A percentile compares a stretch with the other conserved stretches of the same genome.
Evolutionary conservation across 2,329 filamentous ascomycete species (phyloP).

Genomic region (Pseudophaeomoniella oleicola): DNA sequence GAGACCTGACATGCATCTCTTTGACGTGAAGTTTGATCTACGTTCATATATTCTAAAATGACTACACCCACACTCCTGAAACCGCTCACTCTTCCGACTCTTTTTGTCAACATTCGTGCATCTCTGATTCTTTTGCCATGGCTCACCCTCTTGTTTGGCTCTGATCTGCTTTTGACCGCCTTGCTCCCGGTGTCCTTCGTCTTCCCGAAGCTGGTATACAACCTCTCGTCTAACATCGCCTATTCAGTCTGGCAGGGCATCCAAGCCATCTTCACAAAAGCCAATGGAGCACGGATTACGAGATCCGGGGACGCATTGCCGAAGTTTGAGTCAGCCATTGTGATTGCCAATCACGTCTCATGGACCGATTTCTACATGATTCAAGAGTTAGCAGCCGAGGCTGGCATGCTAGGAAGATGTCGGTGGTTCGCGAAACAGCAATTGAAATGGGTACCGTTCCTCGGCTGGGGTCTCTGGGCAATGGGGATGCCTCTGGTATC

Average conservation of each 20-base stretch:
- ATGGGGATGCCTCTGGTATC: constrained; percentile 52
- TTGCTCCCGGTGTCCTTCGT: constrained; percentile 33
- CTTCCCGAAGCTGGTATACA: constrained; percentile 36
- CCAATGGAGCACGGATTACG: constrained; percentile 39
- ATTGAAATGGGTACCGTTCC: constrained; percentile 43
- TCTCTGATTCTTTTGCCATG: constrained; percentile 33
- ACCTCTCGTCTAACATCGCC: constrained; percentile 40
- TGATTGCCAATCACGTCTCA: constrained; percentile 45
- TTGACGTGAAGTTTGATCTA: not conserved
- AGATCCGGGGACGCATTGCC: constrained; percentile 39
- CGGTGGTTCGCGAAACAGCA: constrained; percentile 50
- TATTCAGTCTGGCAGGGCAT: constrained; percentile 42
- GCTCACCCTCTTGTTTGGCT: constrained; percentile 36
- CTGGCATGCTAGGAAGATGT: constrained; percentile 46
- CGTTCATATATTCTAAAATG: constrained; percentile 1
- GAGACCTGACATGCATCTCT: too few species aligned
- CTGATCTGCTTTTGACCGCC: constrained; percentile 36
- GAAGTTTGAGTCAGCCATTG: constrained; percentile 41
- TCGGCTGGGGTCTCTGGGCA: constrained; percentile 50
- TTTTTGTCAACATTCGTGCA: constrained; percentile 28
- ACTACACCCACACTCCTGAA: constrained; percentile 1
- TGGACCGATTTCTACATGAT: constrained; percentile 54
- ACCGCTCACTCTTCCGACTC: constrained; percentile 1
- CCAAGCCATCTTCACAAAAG: constrained; percentile 39
- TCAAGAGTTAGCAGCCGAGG: constrained; percentile 38